A percentile compares a stretch with the other conserved stretches of the same genome.
Evolutionary conservation across 169 alveolate genomes (phyloP).

Genomic region (Plasmodium inui): DNA sequence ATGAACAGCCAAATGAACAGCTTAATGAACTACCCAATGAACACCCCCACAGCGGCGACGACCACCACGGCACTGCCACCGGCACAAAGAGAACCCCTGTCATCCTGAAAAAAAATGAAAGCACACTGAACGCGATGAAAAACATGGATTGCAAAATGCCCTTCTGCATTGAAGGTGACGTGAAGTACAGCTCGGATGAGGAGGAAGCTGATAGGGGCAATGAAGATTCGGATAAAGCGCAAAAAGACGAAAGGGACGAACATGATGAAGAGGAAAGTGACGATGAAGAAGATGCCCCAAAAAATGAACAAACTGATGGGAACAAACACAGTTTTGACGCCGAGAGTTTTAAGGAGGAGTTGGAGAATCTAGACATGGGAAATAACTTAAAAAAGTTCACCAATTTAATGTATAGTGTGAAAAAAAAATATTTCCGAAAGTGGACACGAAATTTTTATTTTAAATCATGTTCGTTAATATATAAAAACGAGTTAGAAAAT

Average conservation of each 20-base stretch:
- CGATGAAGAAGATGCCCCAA: constrained; percentile 12
- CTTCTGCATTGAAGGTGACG: constrained; percentile 46
- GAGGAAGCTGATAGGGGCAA: background rate
- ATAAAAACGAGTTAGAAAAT: constrained; percentile 64
- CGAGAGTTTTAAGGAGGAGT: constrained; percentile 49
- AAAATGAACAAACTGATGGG: constrained; percentile 5
- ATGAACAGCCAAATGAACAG: background rate
- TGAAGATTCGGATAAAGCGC: background rate
- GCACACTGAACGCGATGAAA: constrained; percentile 40
- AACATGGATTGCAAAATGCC: constrained; percentile 31
- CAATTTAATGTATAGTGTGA: constrained; percentile 65
- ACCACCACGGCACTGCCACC: background rate
- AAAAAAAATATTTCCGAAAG: constrained; percentile 52
- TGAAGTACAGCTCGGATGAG: constrained; percentile 64
- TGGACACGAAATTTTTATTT: constrained; percentile 65
- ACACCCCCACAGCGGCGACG: background rate
- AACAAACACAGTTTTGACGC: constrained; percentile 10
- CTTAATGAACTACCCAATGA: background rate
- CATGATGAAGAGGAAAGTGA: constrained; percentile 6
- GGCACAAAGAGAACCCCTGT: constrained; percentile 36
- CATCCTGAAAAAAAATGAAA: constrained; percentile 56
- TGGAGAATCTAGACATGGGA: constrained; percentile 39
- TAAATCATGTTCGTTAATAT: constrained; percentile 57
- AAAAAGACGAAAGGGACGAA: constrained; percentile 6
- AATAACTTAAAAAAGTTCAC: constrained; percentile 52